These are phyloP conservation scores for Ustilago curta DNA, from an alignment of 1,284 basidiomycete species.

Conservation along the genomic window DNA sequence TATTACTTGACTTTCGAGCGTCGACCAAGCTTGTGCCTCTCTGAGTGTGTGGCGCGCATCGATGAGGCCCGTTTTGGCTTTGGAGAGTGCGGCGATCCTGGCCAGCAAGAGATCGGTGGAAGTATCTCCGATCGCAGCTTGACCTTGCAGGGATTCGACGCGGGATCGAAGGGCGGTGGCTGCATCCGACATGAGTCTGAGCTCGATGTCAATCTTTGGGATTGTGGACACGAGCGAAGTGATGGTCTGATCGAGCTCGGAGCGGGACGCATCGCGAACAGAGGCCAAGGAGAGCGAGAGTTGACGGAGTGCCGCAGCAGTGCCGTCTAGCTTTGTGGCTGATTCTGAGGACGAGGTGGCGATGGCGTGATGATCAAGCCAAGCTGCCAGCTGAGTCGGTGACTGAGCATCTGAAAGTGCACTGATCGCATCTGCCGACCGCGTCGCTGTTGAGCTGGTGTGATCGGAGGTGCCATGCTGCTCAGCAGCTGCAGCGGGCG, in stretches of 20 bases:
- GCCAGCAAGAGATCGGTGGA: conserved; percentile 27
- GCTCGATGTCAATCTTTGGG: conserved; percentile 38
- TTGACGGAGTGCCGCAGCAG: conserved; percentile 23
- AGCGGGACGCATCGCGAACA: conserved; percentile 28
- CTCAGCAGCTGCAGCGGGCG: conserved; percentile 12
- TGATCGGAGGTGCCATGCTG: conserved; percentile 19
- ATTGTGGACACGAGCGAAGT: conserved; percentile 34
- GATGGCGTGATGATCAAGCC: conserved; percentile 30
- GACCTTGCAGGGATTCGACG: conserved; percentile 15
- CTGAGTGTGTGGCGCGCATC: conserved; percentile 50
- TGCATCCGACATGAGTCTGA: conserved; percentile 41
- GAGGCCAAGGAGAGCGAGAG: conserved; percentile 37
- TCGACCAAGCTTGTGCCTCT: conserved; percentile 56
- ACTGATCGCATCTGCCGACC: conserved; percentile 19
- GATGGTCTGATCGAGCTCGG: conserved; percentile 40
- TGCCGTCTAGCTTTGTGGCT: conserved; percentile 20
- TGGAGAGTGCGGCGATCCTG: conserved; percentile 31
- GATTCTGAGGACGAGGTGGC: neutral
- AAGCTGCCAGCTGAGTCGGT: conserved; percentile 25
- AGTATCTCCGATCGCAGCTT: conserved; percentile 17
- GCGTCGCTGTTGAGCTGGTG: neutral
- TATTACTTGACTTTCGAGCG: conserved; percentile 44
- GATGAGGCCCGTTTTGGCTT: conserved; percentile 33
- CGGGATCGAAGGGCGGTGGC: conserved; percentile 29
- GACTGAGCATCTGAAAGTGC: conserved; percentile 15